Evolutionary conservation across 192 early-diverging fungal species (phyloP).

Genomic region (Entomortierella beljakovae): DNA sequence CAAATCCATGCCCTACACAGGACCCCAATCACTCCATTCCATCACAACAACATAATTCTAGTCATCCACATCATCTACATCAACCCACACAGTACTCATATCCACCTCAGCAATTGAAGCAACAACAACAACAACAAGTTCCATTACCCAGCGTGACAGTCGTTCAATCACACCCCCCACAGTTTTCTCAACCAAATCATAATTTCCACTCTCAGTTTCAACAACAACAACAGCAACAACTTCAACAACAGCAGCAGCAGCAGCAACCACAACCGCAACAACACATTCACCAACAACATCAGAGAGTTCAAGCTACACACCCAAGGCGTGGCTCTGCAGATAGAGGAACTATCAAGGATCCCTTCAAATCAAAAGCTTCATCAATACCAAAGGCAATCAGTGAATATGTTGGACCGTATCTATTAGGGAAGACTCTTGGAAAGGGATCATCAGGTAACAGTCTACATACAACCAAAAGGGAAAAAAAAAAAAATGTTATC

Average conservation of each 20-base stretch:
- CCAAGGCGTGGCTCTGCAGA: slow-evolving; percentile 13
- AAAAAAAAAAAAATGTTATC: too few relatives aligned
- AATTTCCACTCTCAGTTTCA: neutral
- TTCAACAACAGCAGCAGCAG: slow-evolving; percentile 17
- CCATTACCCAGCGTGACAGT: neutral
- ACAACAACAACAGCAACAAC: slow-evolving; percentile 12
- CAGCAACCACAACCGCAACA: slow-evolving; percentile 11
- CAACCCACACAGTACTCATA: slow-evolving; percentile 11
- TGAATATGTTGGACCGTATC: slow-evolving; percentile 61
- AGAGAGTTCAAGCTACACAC: slow-evolving; percentile 10
- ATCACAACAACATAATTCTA: slow-evolving; percentile 10
- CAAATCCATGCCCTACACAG: neutral
- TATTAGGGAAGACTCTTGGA: slow-evolving; percentile 60
- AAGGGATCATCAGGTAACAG: slow-evolving; percentile 65
- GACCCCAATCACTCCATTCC: neutral
- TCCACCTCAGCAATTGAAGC: slow-evolving; percentile 10
- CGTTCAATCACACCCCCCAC: slow-evolving; percentile 2
- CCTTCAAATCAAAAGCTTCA: slow-evolving; percentile 15
- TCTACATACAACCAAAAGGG: too few relatives aligned
- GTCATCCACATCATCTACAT: slow-evolving; percentile 13
- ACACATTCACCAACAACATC: slow-evolving; percentile 19
- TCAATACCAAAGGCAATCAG: slow-evolving; percentile 1
- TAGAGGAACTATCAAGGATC: slow-evolving; percentile 16
- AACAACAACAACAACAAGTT: slow-evolving; percentile 6
- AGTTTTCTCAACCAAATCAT: neutral